These are phyloP conservation scores for Kockiozyma suomiensis DNA, from an alignment of 805 yeast genomes.

Conservation along the genomic window DNA sequence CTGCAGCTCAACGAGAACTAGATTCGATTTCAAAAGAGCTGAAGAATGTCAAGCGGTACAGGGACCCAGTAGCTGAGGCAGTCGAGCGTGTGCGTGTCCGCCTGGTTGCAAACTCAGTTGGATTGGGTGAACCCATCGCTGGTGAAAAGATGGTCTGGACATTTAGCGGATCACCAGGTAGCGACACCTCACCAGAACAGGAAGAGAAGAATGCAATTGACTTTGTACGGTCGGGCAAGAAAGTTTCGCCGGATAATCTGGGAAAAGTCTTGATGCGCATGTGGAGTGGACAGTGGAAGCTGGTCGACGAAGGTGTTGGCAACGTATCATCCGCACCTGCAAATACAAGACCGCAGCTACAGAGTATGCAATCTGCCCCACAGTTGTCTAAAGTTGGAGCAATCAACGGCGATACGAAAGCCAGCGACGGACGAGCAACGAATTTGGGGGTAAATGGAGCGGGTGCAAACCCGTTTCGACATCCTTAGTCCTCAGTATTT, in stretches of 20 bases:
- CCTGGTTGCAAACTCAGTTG: slow-evolving; percentile 3
- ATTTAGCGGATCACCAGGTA: not conserved
- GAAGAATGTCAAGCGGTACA: slow-evolving; percentile 31
- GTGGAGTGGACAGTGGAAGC: slow-evolving; percentile 31
- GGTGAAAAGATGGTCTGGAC: slow-evolving; percentile 12
- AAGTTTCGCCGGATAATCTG: slow-evolving; percentile 3
- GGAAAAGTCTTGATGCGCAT: slow-evolving; percentile 13
- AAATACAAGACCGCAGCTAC: not conserved
- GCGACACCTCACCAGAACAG: not conserved
- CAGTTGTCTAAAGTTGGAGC: not conserved
- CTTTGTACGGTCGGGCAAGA: not conserved
- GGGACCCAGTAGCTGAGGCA: slow-evolving; percentile 30
- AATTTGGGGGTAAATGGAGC: not conserved
- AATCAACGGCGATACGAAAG: not conserved
- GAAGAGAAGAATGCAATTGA: slow-evolving; percentile 2
- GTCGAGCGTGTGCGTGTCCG: slow-evolving; percentile 28
- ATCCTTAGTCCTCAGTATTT: too few relatives aligned
- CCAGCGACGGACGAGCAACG: slow-evolving; percentile 1
- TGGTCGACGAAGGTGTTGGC: slow-evolving; percentile 18
- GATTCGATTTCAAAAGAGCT: slow-evolving; percentile 29
- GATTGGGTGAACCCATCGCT: slow-evolving; percentile 4
- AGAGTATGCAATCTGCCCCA: not conserved
- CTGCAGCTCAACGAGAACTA: slow-evolving; percentile 23
- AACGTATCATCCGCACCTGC: not conserved
- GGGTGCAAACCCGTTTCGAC: not conserved